Evolutionary conservation across 441 rosid genomes (phyloP).

Genomic region (Aleurites moluccanus): DNA sequence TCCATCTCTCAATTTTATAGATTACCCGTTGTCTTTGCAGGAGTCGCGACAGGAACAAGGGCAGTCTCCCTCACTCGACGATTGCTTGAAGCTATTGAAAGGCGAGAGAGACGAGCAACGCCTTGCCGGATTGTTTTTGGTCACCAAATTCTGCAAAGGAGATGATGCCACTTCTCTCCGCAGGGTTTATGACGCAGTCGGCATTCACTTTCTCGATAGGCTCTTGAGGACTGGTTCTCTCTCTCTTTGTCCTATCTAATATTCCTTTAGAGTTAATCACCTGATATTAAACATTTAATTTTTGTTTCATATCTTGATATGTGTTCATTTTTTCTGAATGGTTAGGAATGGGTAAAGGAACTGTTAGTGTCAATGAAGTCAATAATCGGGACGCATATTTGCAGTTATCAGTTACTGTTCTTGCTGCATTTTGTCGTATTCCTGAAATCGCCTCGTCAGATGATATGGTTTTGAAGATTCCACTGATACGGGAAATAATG

Average conservation of each 20-base stretch:
- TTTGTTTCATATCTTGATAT: not conserved
- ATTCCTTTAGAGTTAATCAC: too few relatives aligned
- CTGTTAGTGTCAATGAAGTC: slow-evolving; percentile 27
- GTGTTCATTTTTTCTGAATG: not conserved
- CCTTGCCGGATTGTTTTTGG: slow-evolving; percentile 87
- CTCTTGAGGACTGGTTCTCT: slow-evolving; percentile 67
- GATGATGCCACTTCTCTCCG: slow-evolving; percentile 61
- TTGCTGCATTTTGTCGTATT: slow-evolving; percentile 77
- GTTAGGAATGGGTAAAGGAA: slow-evolving; percentile 52
- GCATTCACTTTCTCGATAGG: slow-evolving; percentile 66
- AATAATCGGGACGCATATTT: slow-evolving; percentile 68
- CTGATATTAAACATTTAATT: not conserved
- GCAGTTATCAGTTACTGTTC: slow-evolving; percentile 69
- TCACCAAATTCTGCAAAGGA: slow-evolving; percentile 69
- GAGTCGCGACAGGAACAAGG: slow-evolving; percentile 31
- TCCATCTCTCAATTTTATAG: not conserved
- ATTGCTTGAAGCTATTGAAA: slow-evolving; percentile 72
- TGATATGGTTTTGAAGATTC: slow-evolving; percentile 75
- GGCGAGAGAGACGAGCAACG: slow-evolving; percentile 94
- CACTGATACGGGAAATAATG: slow-evolving; percentile 56
- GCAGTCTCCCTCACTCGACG: slow-evolving; percentile 54
- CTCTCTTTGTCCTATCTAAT: not conserved
- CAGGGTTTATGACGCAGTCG: slow-evolving; percentile 65
- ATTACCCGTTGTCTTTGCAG: slow-evolving; percentile 16
- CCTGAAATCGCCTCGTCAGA: slow-evolving; percentile 69